Percentiles rank a stretch among this genome's conserved stretches.
Conservation (phyloP, 2,329 filamentous ascomycete species). For the Elsinoe batatas region DNA sequence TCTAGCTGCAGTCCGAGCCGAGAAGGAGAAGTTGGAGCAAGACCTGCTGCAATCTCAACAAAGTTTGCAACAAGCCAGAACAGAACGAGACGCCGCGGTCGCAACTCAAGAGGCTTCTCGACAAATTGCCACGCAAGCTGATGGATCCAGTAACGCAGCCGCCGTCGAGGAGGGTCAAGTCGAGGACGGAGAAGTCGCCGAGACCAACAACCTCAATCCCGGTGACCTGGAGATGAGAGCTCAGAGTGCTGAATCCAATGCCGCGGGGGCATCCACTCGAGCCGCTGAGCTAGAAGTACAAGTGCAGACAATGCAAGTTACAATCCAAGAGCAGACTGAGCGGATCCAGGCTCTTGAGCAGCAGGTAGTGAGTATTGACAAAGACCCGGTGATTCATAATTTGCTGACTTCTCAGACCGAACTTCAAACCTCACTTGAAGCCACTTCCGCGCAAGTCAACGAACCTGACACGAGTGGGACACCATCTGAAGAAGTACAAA, state of each 20-base stretch:
- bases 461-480: conserved; percentile 9
- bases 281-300: conserved; percentile 29
- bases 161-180: conserved; percentile 19
- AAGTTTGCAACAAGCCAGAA: conserved; percentile 33
- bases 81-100: conserved; percentile 55
- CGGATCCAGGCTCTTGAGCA: conserved; percentile 41
- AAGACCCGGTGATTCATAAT: no score
- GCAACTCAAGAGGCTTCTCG: conserved; percentile 32
- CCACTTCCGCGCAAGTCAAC: conserved; percentile 17
- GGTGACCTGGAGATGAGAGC: conserved; percentile 27
- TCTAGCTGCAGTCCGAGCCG: conserved; percentile 40
- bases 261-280: conserved; percentile 30
- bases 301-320: conserved; percentile 47
- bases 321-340: conserved; percentile 42
- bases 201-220: conserved; percentile 22
- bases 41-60: conserved; percentile 40
- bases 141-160: conserved; percentile 1
- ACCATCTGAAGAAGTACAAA: conserved; percentile 25
- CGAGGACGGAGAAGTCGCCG: conserved; percentile 25
- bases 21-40: conserved; percentile 59
- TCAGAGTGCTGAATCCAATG: conserved; percentile 34
- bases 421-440: conserved; percentile 14
- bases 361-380: conserved; percentile 34
- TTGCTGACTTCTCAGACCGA: conserved; percentile 7
- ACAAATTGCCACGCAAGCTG: conserved; percentile 24